Base-by-base conservation (phyloP, 768 basidiomycete species). In the Hericium erinaceus region DNA sequence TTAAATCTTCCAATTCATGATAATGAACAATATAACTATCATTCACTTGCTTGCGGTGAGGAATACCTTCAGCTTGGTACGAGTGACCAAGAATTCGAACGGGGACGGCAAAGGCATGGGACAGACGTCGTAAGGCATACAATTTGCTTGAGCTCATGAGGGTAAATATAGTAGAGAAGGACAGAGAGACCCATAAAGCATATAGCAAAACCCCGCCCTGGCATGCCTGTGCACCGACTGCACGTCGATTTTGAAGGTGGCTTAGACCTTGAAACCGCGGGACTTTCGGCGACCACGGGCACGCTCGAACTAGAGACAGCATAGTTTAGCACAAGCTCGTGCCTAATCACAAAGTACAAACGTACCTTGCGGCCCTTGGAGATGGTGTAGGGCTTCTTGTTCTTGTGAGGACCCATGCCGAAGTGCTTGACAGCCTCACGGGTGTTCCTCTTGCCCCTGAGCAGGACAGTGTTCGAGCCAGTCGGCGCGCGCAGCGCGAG, bases 281-380 rank as follows among this genome's bases (percentile, higher is more conserved):
- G 92, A 94, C 84, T 92, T 91, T 89, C 95, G 85, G 83, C 95
- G 91, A 80, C 95, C 95, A 84, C 95, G 95, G 73, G 78, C 95
- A 70, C 86, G 87, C 80, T 99, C 95, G 87, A 97, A 95, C 86
- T 87, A 58, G 7, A n/a, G 15, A 46, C 44, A 46, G 8, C 20
- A 44, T 16, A 46, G 15, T n/a, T 15, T 12, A 33, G 41, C 12
- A 10, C 8, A 44, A 7, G 16, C 41, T 44, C 40, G 7, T 44
- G 41, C 4, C 12, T n/a, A 4, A 9, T 15, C 9, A 4, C 44
- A 11, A n/a, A 9, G 5, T 38, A 12, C 6, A 33, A 38, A 68
- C 73, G 44, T 66, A 87, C 85, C 76, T 97, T 98, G 83, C 95
- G 90, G 61, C 97, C 95, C 80, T 95, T 97, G 71, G 92, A 94